Evolutionary conservation across 768 basidiomycete genomes (phyloP), one percentile per base, ranked within the genome.

Genomic region (Rhizopogon vulgaris): DNA sequence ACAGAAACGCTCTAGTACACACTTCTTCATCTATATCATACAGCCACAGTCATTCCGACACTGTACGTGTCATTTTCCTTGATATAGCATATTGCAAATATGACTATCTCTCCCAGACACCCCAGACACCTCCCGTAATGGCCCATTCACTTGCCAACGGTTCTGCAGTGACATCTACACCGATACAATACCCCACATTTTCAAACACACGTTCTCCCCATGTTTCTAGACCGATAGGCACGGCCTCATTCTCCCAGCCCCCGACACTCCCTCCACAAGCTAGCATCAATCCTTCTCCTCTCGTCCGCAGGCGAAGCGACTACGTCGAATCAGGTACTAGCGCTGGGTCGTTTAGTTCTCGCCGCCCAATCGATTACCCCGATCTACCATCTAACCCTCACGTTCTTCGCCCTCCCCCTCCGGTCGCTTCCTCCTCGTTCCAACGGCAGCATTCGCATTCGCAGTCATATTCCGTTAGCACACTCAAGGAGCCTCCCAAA

Each of bases 341-440:
- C 18, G 36, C 30, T 24, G 45, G 32, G 12, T 34, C 45, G 1
- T 67, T 81, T 49, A 51, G 69, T 24, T 58, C 68, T 28, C 78
- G 81, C 25, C 67, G 78, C 3, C 67, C 80, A 1, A 87, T 94
- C 48, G 90, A 90, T 63, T 95, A 95, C 60, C 92, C 93, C 5
- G 80, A 86, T 58, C 71, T 93, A 72, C 74, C 1, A 72, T 74
- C 1, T 64, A 79, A n/a, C 76, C 34, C 76, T 37, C 75, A 78
- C 22, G 71, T 87, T 17, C 71, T 87, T 17, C 81, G 89, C 18
- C 90, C 85, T 1, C 92, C 94, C 6, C 92, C 94, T 5, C 79
- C 79, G 1, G 90, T 79, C 5, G 89, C 89, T 0, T 69, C 86
- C 1, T 78, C 85, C 15, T 67, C 76, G 0, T 73, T 87, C 17